Percentiles rank a stretch among this genome's conserved stretches.
Evolutionary conservation across 257 asterid genomes (phyloP).

Genomic region (Lycium barbarum): DNA sequence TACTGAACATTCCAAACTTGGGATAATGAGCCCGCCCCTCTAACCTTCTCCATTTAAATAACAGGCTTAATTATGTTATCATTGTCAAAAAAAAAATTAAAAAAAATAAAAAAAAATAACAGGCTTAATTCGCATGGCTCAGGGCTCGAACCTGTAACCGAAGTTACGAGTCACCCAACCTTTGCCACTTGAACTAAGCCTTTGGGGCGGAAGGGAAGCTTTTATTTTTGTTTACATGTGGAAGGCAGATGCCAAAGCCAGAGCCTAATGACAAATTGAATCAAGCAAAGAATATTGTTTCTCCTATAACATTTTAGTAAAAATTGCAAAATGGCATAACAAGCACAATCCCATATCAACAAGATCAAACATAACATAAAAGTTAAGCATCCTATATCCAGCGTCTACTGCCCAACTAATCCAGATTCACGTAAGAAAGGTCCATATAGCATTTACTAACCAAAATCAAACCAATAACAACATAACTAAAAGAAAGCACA

Average conservation of each 20-base stretch:
- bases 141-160: no score
- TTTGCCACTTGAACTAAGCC: no score
- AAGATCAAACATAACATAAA: neutral
- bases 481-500: neutral
- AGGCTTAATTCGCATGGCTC: no score
- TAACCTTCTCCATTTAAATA: no score
- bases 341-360: neutral
- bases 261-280: neutral
- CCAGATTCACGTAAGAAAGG: neutral
- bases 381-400: neutral
- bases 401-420: conserved; percentile 1
- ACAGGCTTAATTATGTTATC: no score
- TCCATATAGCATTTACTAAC: neutral
- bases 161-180: no score
- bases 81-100: no score
- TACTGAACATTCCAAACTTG: no score
- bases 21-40: no score
- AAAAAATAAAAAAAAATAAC: no score
- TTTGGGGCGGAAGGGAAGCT: neutral
- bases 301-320: neutral
- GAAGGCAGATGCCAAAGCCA: neutral
- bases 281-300: neutral
- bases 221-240: neutral
- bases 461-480: neutral
- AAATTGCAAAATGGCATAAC: neutral